Conservation (phyloP, 2,329 filamentous ascomycete species). For the Alternaria triticina region DNA sequence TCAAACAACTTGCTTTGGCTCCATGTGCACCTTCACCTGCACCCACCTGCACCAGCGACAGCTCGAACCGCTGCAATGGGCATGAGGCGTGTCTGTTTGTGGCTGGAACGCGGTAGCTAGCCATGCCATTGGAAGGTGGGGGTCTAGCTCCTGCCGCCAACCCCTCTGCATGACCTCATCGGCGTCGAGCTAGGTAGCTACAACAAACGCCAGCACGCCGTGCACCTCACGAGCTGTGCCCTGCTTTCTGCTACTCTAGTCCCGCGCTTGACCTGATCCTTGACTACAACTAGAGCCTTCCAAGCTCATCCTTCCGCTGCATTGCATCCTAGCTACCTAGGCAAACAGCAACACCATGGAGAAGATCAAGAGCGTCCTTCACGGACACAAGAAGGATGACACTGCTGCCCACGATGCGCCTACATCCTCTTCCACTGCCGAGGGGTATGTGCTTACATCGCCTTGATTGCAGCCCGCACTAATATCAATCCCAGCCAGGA, state of each 20-base stretch:
- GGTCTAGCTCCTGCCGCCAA: conserved; percentile 23
- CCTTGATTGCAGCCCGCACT: neutral
- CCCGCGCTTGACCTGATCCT: conserved; percentile 16
- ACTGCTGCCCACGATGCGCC: conserved; percentile 27
- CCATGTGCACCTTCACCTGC: neutral
- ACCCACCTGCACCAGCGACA: neutral
- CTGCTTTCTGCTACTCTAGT: conserved; percentile 22
- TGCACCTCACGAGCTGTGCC: conserved; percentile 25
- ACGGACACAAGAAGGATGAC: conserved; percentile 42
- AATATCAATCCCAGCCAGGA: conserved; percentile 11
- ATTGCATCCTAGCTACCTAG: conserved; percentile 7
- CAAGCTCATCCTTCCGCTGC: conserved; percentile 6
- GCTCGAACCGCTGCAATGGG: conserved; percentile 18
- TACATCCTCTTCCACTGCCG: conserved; percentile 19
- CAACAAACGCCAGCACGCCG: conserved; percentile 24
- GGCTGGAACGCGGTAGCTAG: conserved; percentile 8
- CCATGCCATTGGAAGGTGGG: conserved; percentile 24
- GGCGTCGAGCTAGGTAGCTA: conserved; percentile 15
- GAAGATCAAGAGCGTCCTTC: conserved; percentile 53
- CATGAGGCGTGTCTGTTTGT: conserved; percentile 14
- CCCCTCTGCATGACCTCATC: conserved; percentile 24
- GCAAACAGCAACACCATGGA: conserved; percentile 44
- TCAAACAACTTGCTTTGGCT: conserved; percentile 2
- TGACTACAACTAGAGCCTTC: conserved; percentile 2
- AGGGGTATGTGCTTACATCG: conserved; percentile 3